A percentile compares a stretch with the other conserved stretches of the same genome.
Evolutionary conservation across 2,329 filamentous ascomycete species (phyloP).

Genomic region (Pseudogymnoascus sp.): DNA sequence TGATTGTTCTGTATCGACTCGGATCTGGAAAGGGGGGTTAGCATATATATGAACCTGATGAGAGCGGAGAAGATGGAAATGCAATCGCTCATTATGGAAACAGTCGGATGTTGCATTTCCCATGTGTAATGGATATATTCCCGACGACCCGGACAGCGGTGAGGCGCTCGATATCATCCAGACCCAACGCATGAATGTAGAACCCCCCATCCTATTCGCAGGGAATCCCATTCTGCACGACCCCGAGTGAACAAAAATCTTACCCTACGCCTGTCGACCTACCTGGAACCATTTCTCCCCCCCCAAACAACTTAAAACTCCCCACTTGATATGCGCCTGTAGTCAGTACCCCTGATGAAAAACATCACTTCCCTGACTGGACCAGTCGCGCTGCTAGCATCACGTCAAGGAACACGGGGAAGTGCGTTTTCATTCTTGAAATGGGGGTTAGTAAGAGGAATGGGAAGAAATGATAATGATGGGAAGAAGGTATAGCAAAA

Average conservation of each 20-base stretch:
- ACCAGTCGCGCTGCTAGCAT: background rate
- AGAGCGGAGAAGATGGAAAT: too few species aligned
- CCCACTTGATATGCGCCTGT: background rate
- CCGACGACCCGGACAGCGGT: background rate
- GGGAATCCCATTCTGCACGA: background rate
- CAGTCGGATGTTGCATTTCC: background rate
- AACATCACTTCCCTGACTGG: too few species aligned
- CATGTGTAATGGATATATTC: background rate
- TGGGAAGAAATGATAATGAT: too few species aligned
- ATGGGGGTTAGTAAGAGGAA: too few species aligned
- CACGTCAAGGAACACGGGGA: background rate
- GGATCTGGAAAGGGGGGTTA: background rate
- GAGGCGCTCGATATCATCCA: background rate
- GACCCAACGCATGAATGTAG: background rate
- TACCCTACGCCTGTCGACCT: too few species aligned
- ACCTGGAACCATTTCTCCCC: too few species aligned
- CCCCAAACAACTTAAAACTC: too few species aligned
- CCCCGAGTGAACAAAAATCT: background rate
- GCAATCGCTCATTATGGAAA: too few species aligned
- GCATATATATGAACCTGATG: background rate
- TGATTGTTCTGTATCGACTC: background rate
- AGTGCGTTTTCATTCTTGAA: too few species aligned
- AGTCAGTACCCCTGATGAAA: background rate
- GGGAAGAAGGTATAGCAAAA: too few species aligned
- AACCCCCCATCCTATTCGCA: background rate